These are phyloP conservation scores for Sarcodon aspratus DNA, from an alignment of 768 basidiomycete genomes.

Conservation along the genomic window DNA sequence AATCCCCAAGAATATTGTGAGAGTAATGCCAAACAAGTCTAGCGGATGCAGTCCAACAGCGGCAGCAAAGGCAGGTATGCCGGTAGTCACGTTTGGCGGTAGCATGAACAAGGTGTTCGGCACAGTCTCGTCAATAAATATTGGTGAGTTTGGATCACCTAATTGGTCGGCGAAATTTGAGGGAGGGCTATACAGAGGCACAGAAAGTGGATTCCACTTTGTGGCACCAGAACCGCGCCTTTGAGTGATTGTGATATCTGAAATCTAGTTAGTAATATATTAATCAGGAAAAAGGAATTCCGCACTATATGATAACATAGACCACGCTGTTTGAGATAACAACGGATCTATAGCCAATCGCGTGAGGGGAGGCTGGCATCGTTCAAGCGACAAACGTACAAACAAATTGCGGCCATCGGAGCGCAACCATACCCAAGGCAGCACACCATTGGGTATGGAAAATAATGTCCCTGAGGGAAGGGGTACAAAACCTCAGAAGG, in stretches of 20 bases:
- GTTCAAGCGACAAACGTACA: conserved; percentile 38
- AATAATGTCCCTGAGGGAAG: conserved; percentile 84
- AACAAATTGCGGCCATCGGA: conserved; percentile 87
- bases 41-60: conserved; percentile 72
- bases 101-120: conserved; percentile 70
- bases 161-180: conserved; percentile 67
- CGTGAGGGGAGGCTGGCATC: neutral
- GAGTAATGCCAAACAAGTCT: conserved; percentile 74
- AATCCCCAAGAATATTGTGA: conserved; percentile 76
- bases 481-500: conserved; percentile 85
- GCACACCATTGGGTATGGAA: conserved; percentile 93
- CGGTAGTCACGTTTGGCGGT: conserved; percentile 45
- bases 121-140: conserved; percentile 60
- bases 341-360: conserved; percentile 58
- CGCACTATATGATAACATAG: conserved; percentile 67
- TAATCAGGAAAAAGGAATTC: conserved; percentile 1
- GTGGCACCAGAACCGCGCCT: conserved; percentile 20
- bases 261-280: conserved; percentile 2
- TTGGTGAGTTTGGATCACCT: conserved; percentile 52
- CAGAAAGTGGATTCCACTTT: conserved; percentile 39
- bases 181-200: conserved; percentile 50
- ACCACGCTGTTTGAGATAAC: conserved; percentile 81
- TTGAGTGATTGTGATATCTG: conserved; percentile 67
- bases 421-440: conserved; percentile 83
- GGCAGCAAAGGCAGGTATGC: conserved; percentile 78